Evolutionary conservation across 2,329 filamentous ascomycete genomes (phyloP).

Genomic region (Claviceps spartinae): DNA sequence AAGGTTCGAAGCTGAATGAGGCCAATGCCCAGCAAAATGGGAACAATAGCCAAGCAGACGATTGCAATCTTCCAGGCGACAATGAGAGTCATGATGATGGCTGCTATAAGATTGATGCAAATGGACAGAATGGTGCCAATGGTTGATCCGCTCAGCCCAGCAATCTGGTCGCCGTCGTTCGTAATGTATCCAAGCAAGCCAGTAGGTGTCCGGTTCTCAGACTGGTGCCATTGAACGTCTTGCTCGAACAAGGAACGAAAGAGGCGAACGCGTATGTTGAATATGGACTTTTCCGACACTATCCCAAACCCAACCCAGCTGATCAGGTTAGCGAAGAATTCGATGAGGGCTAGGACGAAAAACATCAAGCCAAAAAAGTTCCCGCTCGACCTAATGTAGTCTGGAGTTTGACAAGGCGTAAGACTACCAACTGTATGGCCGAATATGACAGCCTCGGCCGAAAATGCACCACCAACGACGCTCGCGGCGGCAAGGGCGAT

Average conservation of each 20-base stretch:
- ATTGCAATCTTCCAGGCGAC: constrained; percentile 66
- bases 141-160: constrained; percentile 56
- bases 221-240: constrained; percentile 59
- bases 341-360: constrained; percentile 34
- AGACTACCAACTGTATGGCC: constrained; percentile 26
- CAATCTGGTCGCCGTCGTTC: constrained; percentile 52
- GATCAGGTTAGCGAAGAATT: constrained; percentile 35
- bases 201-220: constrained; percentile 45
- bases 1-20: constrained; percentile 54
- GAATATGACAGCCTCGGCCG: constrained; percentile 39
- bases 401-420: constrained; percentile 32
- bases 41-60: constrained; percentile 55
- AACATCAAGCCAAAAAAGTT: constrained; percentile 43
- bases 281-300: constrained; percentile 49
- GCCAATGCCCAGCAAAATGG: constrained; percentile 53
- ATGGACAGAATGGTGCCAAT: constrained; percentile 58
- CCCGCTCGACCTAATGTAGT: constrained; percentile 22
- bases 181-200: constrained; percentile 54
- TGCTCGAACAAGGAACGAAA: constrained; percentile 53
- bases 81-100: constrained; percentile 55
- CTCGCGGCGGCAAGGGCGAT: not conserved
- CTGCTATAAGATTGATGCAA: constrained; percentile 51
- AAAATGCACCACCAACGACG: constrained; percentile 43
- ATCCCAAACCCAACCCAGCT: constrained; percentile 36
- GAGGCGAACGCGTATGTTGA: constrained; percentile 47